Conservation (phyloP, 2,329 filamentous ascomycete species). For the Cladosporium sp. region DNA sequence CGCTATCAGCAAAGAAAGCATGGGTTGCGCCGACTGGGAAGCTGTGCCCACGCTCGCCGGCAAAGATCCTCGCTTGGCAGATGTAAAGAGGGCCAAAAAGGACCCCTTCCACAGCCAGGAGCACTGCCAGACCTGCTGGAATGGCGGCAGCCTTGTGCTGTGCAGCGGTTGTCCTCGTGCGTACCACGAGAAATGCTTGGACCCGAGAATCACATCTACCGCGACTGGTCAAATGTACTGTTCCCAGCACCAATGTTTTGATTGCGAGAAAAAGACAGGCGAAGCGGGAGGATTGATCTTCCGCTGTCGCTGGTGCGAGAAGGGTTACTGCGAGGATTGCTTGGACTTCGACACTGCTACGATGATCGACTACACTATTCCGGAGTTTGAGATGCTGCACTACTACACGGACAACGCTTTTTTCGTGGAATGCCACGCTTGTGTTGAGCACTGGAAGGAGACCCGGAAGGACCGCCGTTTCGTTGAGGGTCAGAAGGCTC, state of each 20-base stretch:
- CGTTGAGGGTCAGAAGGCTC: conserved; percentile 14
- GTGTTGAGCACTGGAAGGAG: conserved; percentile 35
- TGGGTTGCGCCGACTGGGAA: conserved; percentile 52
- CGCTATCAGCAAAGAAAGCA: conserved; percentile 53
- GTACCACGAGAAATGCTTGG: conserved; percentile 52
- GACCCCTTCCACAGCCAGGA: conserved; percentile 46
- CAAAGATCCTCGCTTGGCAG: conserved; percentile 50
- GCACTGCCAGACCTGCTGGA: conserved; percentile 51
- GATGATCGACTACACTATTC: conserved; percentile 50
- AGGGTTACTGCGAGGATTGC: conserved; percentile 57
- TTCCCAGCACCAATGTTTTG: conserved; percentile 52
- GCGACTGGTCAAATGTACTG: conserved; percentile 48
- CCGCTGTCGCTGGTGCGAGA: conserved; percentile 53
- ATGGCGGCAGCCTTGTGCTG: conserved; percentile 44
- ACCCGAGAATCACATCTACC: conserved; percentile 33
- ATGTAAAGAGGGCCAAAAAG: conserved; percentile 47
- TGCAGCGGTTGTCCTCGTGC: conserved; percentile 53
- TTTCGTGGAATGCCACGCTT: conserved; percentile 50
- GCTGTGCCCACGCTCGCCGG: conserved; percentile 55
- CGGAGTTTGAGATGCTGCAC: conserved; percentile 50
- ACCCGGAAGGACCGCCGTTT: conserved; percentile 19
- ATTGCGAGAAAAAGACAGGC: conserved; percentile 50
- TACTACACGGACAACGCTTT: conserved; percentile 45
- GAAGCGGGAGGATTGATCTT: conserved; percentile 48
- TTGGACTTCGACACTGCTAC: conserved; percentile 49